Base-by-base conservation (phyloP, 805 yeast species). In the Pichia cabralensis region DNA sequence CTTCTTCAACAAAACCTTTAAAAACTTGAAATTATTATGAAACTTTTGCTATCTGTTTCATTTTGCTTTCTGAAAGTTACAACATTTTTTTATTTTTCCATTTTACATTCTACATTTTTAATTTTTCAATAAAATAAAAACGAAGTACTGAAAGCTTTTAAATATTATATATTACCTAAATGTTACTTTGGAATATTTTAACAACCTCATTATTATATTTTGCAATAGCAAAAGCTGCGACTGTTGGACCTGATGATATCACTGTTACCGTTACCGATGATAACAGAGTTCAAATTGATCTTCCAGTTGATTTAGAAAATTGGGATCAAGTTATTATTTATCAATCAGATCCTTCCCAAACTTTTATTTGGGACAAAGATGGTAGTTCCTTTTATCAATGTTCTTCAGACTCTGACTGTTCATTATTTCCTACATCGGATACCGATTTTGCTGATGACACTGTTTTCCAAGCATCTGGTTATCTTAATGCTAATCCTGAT, bases 401-500 rank as follows among this genome's bases (percentile, higher is more conserved):
- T 31, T n/a, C 22, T 11, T 23, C 30, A 6, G 39, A 39, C n/a
- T 16, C 31, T 21, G 25, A 18, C 6, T 41, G 45, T 27, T 21
- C 21, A 16, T 19, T 13, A 4, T 24, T 31, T 20, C 18, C 28
- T 6, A 18, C 38, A 3, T n/a, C 40, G 2, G 33, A 33, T 29
- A 11, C 12, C 17, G 28, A 25, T 23, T n/a, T 14, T 5, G 9
- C 8, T 13, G 9, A n/a, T n/a, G 35, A 31, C 22, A 23, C 35
- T n/a, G 26, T 45, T n/a, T 34, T 38, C 24, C 39, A 41, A 19
- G 35, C 36, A 16, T 36, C 38, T 30, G 28, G 28, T 22, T 23
- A n/a, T 12, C 31, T 34, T 6, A 22, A 27, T 9, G 15, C 10
- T 10, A 35, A 28, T 10, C 35, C 34, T 6, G 18, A 22, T 12